Evolutionary conservation across 306 rosid genomes (phyloP).

Genomic region (Malus orientalis): DNA sequence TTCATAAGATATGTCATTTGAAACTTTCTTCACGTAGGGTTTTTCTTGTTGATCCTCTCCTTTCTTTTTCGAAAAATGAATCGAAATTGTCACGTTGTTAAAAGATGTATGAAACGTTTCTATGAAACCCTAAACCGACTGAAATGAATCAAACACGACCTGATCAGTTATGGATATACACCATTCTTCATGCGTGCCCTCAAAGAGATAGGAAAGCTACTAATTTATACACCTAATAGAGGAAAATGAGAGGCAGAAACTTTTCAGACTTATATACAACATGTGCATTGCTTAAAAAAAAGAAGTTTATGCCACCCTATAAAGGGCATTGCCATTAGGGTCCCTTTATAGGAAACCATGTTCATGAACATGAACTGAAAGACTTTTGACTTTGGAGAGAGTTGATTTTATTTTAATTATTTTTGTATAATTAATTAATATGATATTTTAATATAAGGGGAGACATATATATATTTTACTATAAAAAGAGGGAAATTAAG

Average conservation of each 20-base stretch:
- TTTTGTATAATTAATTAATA: too few relatives aligned
- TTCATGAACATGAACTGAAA: neutral
- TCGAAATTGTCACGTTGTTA: neutral
- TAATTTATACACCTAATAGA: too few relatives aligned
- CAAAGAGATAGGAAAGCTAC: neutral
- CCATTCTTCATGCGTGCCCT: neutral
- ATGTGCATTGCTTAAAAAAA: neutral
- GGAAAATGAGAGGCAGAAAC: neutral
- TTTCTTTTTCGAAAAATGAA: neutral
- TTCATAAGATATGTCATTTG: neutral
- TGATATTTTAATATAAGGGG: neutral
- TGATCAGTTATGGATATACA: neutral
- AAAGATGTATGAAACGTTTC: neutral
- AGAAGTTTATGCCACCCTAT: neutral
- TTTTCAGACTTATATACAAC: neutral
- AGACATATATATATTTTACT: too few relatives aligned
- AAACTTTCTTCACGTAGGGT: neutral
- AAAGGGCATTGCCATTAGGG: neutral
- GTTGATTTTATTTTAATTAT: neutral
- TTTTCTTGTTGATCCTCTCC: neutral
- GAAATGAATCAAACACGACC: neutral
- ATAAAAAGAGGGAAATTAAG: too few relatives aligned
- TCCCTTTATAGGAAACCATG: neutral
- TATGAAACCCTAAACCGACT: neutral
- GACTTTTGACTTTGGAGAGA: neutral